phyloP scores from a whole-genome alignment of 306 rosid genomes.

The Gillenia trifoliata region DNA sequence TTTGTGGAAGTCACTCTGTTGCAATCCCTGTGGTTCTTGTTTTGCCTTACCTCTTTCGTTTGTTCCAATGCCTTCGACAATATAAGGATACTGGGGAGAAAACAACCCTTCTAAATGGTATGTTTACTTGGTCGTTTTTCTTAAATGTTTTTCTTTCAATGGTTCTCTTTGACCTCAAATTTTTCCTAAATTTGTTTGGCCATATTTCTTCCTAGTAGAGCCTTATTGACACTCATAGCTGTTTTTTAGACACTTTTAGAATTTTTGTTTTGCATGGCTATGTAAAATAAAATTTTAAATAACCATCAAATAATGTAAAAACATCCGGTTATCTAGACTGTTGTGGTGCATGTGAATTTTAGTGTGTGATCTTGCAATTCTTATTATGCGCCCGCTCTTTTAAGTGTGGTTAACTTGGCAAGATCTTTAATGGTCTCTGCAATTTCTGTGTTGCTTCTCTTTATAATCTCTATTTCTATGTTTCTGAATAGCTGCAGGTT shows the following conservation, averaged over 20 bases:
- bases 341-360: not conserved
- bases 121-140: constrained; percentile 17
- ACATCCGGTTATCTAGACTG: not conserved
- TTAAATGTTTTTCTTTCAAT: not conserved
- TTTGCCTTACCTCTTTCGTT: constrained; percentile 92
- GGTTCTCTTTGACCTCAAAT: not conserved
- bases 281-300: not conserved
- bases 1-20: constrained; percentile 95
- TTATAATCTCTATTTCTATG: not conserved
- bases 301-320: not conserved
- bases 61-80: constrained; percentile 93
- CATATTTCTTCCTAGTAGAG: not conserved
- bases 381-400: not conserved
- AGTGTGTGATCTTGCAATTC: not conserved
- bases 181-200: not conserved
- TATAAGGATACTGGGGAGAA: constrained; percentile 91
- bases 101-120: constrained; percentile 82
- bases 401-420: not conserved
- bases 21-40: constrained; percentile 91
- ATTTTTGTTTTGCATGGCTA: not conserved
- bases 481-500: not conserved
- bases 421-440: not conserved
- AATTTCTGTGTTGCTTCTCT: not conserved
- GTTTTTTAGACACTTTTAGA: not conserved
- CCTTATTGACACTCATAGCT: not conserved